These are phyloP conservation scores for Daldinia childiae DNA, from an alignment of 495 filamentous ascomycete genomes.

Conservation along the genomic window DNA sequence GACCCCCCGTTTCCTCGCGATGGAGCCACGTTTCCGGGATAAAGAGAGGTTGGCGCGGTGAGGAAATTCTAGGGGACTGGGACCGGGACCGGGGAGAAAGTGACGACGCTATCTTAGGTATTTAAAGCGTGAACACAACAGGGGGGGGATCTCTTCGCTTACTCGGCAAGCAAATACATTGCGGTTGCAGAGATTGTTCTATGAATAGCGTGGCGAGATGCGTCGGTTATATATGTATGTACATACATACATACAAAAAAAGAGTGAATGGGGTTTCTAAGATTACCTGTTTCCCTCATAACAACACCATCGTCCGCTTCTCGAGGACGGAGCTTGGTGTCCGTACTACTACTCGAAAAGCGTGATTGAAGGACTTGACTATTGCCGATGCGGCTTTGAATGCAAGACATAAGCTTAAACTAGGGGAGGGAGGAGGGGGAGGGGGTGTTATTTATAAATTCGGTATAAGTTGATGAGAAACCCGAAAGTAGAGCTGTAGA, in stretches of 20 bases:
- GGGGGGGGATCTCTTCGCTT: constrained; percentile 1
- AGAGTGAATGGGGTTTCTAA: not conserved
- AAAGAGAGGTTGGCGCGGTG: constrained; percentile 29
- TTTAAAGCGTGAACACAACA: constrained; percentile 17
- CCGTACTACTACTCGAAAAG: constrained; percentile 18
- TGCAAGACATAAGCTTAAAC: constrained; percentile 7
- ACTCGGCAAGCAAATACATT: not conserved
- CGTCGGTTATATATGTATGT: no score
- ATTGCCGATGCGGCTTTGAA: constrained; percentile 15
- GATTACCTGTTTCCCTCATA: not conserved
- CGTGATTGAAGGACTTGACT: constrained; percentile 11
- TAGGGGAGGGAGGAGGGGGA: not conserved
- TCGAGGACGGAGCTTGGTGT: constrained; percentile 18
- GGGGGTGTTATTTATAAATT: constrained; percentile 4
- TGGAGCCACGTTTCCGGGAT: constrained; percentile 29
- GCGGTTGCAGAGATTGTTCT: constrained; percentile 1
- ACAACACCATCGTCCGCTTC: constrained; percentile 5
- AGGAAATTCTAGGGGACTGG: not conserved
- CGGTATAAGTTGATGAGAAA: not conserved
- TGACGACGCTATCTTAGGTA: no score
- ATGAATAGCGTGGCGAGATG: constrained; percentile 7
- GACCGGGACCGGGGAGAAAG: not conserved
- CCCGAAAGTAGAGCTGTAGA: constrained; percentile 1
- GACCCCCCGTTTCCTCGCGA: constrained; percentile 12
- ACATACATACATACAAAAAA: no score